Percentiles rank a stretch among this genome's conserved stretches.
Conservation (phyloP, 495 filamentous ascomycete species). For the Penicillium atrosanguineum region DNA sequence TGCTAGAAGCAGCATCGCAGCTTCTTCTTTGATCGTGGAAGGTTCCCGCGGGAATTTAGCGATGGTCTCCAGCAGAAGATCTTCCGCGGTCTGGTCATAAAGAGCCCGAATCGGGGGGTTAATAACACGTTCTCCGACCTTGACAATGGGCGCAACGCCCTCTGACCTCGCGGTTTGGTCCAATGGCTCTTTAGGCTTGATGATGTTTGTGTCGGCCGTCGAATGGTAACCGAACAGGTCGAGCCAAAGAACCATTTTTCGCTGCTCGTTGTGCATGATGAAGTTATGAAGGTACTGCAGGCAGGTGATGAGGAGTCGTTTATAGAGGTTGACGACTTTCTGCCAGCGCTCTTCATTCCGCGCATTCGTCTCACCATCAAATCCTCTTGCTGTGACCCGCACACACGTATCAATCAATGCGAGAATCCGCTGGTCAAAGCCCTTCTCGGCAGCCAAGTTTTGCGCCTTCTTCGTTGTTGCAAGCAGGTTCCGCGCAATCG, state of each 20-base stretch:
- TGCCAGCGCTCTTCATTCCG: conserved; percentile 67
- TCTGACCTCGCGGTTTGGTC: conserved; percentile 37
- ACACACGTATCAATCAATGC: conserved; percentile 81
- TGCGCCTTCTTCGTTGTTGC: conserved; percentile 80
- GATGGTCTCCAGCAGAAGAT: conserved; percentile 46
- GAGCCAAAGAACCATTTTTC: conserved; percentile 88
- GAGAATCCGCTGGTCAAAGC: conserved; percentile 80
- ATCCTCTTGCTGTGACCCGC: conserved; percentile 83
- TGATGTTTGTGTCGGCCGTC: conserved; percentile 53
- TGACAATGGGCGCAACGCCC: conserved; percentile 45
- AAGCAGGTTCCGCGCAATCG: conserved; percentile 80
- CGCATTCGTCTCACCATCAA: conserved; percentile 73
- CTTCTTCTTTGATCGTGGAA: conserved; percentile 49
- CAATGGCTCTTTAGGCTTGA: conserved; percentile 44
- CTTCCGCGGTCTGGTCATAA: conserved; percentile 49
- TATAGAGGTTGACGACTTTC: conserved; percentile 72
- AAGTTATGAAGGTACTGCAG: conserved; percentile 92
- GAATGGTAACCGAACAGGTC: conserved; percentile 71
- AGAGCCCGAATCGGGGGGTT: conserved; percentile 45
- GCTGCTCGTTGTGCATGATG: conserved; percentile 84
- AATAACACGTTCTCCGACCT: conserved; percentile 45
- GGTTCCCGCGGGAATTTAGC: conserved; percentile 48
- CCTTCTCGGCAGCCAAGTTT: conserved; percentile 75
- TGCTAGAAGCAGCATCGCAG: conserved; percentile 48
- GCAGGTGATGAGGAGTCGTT: conserved; percentile 84